Evolutionary conservation across 2,329 filamentous ascomycete genomes (phyloP), one percentile per base, ranked within the genome.

Genomic region (Aspergillus floridensis): DNA sequence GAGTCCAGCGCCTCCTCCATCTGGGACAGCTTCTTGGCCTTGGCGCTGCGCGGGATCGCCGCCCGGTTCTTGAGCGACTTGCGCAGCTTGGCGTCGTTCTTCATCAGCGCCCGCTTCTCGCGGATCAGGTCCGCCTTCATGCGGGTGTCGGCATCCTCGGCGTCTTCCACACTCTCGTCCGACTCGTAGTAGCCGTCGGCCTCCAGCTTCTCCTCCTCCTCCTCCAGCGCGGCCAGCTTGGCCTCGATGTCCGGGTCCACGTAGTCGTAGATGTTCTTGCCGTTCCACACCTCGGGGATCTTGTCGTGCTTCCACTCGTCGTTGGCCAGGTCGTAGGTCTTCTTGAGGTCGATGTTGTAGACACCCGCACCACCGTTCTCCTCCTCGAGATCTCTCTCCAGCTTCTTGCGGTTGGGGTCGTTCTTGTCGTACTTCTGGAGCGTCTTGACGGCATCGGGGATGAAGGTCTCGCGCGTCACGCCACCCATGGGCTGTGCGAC

Each of bases 1-100:
- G 87, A 86, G 75, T 95, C 89, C 64, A 99, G 85, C 60, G 91
- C 89, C 60, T 89, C 85, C 76, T 96, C 89, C 84, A 98, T 91
- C 76, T 96, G 88, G 22, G 91, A 90, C 55, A 96, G 82, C 63
- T 90, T 88, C 81, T 93, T 92, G 75, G 91, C 86, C 74, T 88
- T 87, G 67, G 87, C 85, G 68, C 88, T 90, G 71, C 95, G 88
- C 24, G 95, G 96, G 65, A 99, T 96, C 68, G 93, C 85, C 63
- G 95, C 93, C 68, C 92, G 87, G 83, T 99, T 99, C 88, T 99
- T 98, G 75, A 99, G 87, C 47, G 89, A 89, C 83, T 96, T 98
- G 80, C 92, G 91, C 88, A 96, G 92, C 80, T 91, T 90, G 64
- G 92, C 90, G 71, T 96, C 95, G 79, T 98, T 98, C 74, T 91